A percentile compares a stretch with the other conserved stretches of the same genome.
These are phyloP conservation scores for Mucor racemosus DNA, from an alignment of 371 early-diverging fungal species.

Conservation along the genomic window DNA sequence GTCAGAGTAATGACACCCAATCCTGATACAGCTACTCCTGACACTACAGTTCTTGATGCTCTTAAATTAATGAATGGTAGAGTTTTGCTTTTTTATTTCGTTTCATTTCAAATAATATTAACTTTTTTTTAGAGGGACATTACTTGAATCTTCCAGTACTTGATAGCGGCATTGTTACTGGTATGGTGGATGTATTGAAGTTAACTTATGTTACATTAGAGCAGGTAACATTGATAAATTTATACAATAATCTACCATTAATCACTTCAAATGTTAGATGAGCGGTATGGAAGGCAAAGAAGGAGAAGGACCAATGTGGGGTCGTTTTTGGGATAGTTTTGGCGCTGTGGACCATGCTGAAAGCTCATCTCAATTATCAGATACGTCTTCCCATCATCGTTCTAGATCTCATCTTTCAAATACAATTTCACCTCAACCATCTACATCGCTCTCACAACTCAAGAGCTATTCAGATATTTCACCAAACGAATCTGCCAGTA, in stretches of 20 bases:
- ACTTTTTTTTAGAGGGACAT: slow-evolving; percentile 48
- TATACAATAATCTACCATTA: not conserved
- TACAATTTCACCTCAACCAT: slow-evolving; percentile 43
- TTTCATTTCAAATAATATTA: not conserved
- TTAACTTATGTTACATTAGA: slow-evolving; percentile 84
- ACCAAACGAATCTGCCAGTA: slow-evolving; percentile 51
- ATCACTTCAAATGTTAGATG: not conserved
- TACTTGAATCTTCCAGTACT: slow-evolving; percentile 96
- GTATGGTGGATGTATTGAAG: slow-evolving; percentile 92
- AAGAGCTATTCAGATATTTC: slow-evolving; percentile 49
- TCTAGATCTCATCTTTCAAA: slow-evolving; percentile 26
- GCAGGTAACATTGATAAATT: slow-evolving; percentile 45
- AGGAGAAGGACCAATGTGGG: slow-evolving; percentile 49
- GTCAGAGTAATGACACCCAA: slow-evolving; percentile 96
- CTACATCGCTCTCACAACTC: slow-evolving; percentile 48
- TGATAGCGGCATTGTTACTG: slow-evolving; percentile 74
- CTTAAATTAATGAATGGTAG: slow-evolving; percentile 88
- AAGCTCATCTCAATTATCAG: slow-evolving; percentile 45
- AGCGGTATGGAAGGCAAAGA: slow-evolving; percentile 9
- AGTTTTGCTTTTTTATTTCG: not conserved
- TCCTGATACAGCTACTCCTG: slow-evolving; percentile 83
- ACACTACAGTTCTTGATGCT: slow-evolving; percentile 86
- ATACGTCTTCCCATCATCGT: slow-evolving; percentile 25
- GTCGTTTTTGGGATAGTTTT: slow-evolving; percentile 55
- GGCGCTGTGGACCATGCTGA: slow-evolving; percentile 53